Base-by-base conservation (phyloP, 2,329 filamentous ascomycete genomes). In the Trichoderma sp. region DNA sequence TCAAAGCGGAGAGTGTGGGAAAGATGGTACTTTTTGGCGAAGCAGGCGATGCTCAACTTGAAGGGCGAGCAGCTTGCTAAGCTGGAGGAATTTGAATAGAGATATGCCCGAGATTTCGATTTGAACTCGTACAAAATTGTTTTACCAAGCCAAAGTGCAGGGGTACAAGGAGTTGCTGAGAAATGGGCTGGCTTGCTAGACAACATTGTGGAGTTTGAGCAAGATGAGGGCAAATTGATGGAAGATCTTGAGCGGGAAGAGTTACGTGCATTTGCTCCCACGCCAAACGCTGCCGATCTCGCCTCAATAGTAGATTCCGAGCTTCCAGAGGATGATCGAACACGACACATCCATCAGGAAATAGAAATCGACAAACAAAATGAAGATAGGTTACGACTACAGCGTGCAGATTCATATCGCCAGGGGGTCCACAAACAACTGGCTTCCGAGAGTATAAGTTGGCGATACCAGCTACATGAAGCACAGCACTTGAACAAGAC, bases 41-140 rank as follows among this genome's bases (percentile, higher is more conserved):
- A 93, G 77, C 97, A 97, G 12, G 86, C 88, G 75, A 84, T 87
- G 69, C 88, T 92, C 34, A 88, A 85, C 34, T 83, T 83, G 73
- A 97, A 94, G 73, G 97, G 83, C 80, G 8, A 91, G 92, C 7
- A 98, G 86, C 96, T 96, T 98, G 76, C 86, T 83, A 65, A 98
- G n/a, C 73, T 60, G 24, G 69, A 51, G 21, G 28, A 28, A 18
- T 64, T 71, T 51, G 21, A 57, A 11, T 14, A 32, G 30, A 43
- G 30, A 28, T 71, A 57, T 28, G 15, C 61, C 24, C 21, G 43
- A 9, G 18, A 53, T 26, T 53, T 70, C 28, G 65, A 74, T 6
- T 53, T 77, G 1, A 72, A 71, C 9, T 18, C 26, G 11, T 73
- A 75, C 53, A 77, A 77, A 61, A 61, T 78, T 18, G 72, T 73